Conservation (phyloP, 2,329 filamentous ascomycete genomes). For the Seiridium unicorne region DNA sequence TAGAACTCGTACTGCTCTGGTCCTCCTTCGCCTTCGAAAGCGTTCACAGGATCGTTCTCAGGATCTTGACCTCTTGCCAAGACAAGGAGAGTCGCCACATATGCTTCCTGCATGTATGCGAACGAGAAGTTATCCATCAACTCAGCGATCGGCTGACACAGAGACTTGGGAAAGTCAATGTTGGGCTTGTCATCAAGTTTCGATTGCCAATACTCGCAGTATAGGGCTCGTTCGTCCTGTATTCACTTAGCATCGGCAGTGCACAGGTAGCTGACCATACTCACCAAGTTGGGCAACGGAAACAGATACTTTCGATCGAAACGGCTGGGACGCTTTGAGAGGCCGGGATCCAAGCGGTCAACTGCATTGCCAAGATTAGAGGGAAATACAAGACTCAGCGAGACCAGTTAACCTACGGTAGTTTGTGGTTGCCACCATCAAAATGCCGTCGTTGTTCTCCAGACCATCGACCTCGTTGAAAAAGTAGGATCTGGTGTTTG, state of each 20-base stretch:
- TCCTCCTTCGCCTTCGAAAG: constrained; percentile 38
- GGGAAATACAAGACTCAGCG: neutral
- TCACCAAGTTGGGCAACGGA: constrained; percentile 25
- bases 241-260: constrained; percentile 34
- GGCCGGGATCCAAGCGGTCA: constrained; percentile 63
- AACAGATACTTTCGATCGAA: constrained; percentile 67
- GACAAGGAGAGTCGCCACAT: constrained; percentile 56
- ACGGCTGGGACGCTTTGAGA: constrained; percentile 59
- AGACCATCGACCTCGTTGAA: constrained; percentile 70
- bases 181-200: constrained; percentile 52
- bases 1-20: constrained; percentile 46
- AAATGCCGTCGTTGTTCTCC: constrained; percentile 64
- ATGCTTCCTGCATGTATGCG: constrained; percentile 66
- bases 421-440: constrained; percentile 65
- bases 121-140: constrained; percentile 63
- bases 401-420: constrained; percentile 26
- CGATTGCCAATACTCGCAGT: constrained; percentile 60
- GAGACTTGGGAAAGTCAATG: constrained; percentile 55
- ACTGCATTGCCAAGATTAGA: constrained; percentile 23
- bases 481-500: constrained; percentile 62
- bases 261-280: neutral
- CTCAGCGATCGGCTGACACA: constrained; percentile 53
- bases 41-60: constrained; percentile 8
- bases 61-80: constrained; percentile 16
- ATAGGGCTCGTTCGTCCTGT: constrained; percentile 49